phyloP scores from a whole-genome alignment of 163 green algal genomes.

The Prototheca stagnorum region DNA sequence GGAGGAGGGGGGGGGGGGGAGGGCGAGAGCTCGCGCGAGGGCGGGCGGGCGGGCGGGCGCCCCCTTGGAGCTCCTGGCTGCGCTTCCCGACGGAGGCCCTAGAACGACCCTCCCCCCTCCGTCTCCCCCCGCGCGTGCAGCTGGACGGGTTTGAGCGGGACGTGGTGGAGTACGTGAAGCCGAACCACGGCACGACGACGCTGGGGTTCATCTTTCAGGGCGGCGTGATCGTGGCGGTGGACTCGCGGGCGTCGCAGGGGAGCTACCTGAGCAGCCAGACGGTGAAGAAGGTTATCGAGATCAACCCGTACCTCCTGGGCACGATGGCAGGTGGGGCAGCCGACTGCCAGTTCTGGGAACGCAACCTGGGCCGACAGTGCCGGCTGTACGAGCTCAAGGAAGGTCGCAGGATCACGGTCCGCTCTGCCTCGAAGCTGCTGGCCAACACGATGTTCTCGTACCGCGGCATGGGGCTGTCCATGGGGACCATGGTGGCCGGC shows the following conservation, averaged over 20 bases:
- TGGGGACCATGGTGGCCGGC: conserved; percentile 97
- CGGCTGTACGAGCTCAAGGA: conserved; percentile 93
- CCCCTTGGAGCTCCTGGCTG: too few relatives aligned
- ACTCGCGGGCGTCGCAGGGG: conserved; percentile 90
- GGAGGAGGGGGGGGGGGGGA: too few relatives aligned
- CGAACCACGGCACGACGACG: conserved; percentile 92
- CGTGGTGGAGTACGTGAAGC: conserved; percentile 91
- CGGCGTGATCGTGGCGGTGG: conserved; percentile 93
- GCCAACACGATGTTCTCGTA: conserved; percentile 97
- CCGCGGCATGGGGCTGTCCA: conserved; percentile 89
- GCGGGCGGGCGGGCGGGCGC: too few relatives aligned
- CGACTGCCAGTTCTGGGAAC: conserved; percentile 98
- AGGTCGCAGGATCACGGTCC: conserved; percentile 87
- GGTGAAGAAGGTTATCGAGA: conserved; percentile 99
- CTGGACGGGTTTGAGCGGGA: conserved; percentile 84
- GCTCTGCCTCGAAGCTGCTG: conserved; percentile 92
- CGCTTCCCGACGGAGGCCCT: too few relatives aligned
- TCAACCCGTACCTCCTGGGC: conserved; percentile 96
- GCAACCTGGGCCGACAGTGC: conserved; percentile 89
- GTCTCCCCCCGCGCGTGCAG: too few relatives aligned
- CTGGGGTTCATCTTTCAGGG: conserved; percentile 95
- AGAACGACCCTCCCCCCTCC: too few relatives aligned
- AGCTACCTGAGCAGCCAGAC: conserved; percentile 95
- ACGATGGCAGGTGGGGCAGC: conserved; percentile 97
- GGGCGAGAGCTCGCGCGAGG: too few relatives aligned